Conservation (phyloP, 2,329 filamentous ascomycete species). For the Colletotrichum destructivum region DNA sequence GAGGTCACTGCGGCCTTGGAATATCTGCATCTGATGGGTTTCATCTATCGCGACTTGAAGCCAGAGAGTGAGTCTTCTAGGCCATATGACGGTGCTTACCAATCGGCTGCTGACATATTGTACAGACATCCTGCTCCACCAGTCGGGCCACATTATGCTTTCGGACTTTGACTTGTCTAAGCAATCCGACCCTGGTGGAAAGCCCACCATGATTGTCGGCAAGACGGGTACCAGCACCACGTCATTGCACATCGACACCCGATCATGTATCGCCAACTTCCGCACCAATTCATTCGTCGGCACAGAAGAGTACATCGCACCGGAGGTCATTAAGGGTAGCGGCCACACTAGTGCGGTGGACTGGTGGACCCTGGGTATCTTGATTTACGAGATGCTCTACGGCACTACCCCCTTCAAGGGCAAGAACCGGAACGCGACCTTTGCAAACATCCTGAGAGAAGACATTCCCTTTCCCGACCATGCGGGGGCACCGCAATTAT, state of each 20-base stretch:
- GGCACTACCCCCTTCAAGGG: constrained; percentile 99
- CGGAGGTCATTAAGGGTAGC: constrained; percentile 98
- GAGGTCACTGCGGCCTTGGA: constrained; percentile 97
- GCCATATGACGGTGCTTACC: constrained; percentile 15
- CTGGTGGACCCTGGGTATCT: constrained; percentile 98
- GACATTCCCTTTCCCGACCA: constrained; percentile 97
- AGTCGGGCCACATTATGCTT: constrained; percentile 99
- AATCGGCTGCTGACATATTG: constrained; percentile 34
- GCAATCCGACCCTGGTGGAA: constrained; percentile 95
- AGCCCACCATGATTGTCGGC: constrained; percentile 97
- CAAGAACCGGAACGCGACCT: constrained; percentile 98
- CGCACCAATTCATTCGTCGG: constrained; percentile 98
- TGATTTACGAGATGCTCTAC: constrained; percentile 99
- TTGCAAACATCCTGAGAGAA: constrained; percentile 96
- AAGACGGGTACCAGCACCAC: constrained; percentile 89
- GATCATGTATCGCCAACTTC: constrained; percentile 98
- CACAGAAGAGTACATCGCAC: constrained; percentile 98
- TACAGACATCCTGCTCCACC: constrained; percentile 93
- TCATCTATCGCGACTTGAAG: constrained; percentile 98
- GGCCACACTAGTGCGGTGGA: constrained; percentile 98
- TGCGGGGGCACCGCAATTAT: constrained; percentile 85
- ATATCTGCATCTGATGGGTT: constrained; percentile 98
- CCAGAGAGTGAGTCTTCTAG: constrained; percentile 84
- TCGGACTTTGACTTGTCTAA: constrained; percentile 99
- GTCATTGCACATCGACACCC: constrained; percentile 96